These are phyloP conservation scores for Helminthosporium solani DNA, from an alignment of 2,329 filamentous ascomycete species.

Conservation along the genomic window DNA sequence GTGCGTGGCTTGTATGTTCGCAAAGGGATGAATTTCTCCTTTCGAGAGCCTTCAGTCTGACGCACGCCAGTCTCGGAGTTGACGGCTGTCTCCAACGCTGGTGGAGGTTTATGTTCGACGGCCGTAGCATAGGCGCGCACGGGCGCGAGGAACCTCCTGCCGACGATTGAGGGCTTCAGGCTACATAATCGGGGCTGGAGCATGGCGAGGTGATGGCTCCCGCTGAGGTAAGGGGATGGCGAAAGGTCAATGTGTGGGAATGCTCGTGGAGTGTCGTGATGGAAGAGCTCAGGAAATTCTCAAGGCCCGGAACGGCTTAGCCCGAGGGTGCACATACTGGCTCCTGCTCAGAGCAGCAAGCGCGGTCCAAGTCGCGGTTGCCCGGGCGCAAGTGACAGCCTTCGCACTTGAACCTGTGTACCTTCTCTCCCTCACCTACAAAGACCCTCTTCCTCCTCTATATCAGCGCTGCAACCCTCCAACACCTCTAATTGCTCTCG, in stretches of 20 bases:
- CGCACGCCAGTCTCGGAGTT: constrained; percentile 27
- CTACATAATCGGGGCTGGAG: constrained; percentile 66
- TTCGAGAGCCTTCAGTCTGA: constrained; percentile 28
- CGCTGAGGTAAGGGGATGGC: constrained; percentile 14
- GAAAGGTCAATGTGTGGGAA: constrained; percentile 20
- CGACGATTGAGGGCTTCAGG: constrained; percentile 51
- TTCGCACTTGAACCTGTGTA: no score
- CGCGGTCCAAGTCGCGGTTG: not conserved
- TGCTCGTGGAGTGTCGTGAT: constrained; percentile 18
- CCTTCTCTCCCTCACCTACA: constrained; percentile 1
- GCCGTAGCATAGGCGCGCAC: constrained; percentile 56
- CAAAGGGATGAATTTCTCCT: constrained; percentile 51
- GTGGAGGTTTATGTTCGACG: constrained; percentile 38
- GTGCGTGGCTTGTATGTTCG: constrained; percentile 92
- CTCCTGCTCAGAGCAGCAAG: not conserved
- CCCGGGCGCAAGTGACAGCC: no score
- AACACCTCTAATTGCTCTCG: not conserved
- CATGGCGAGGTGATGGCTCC: constrained; percentile 49
- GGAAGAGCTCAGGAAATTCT: constrained; percentile 32
- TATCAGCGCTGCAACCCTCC: not conserved
- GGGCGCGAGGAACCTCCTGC: constrained; percentile 48
- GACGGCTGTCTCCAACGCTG: constrained; percentile 36
- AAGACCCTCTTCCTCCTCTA: not conserved
- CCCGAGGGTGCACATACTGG: not conserved
- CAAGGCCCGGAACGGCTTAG: constrained; percentile 30